Base-by-base conservation (phyloP, 495 filamentous ascomycete genomes). In the Trichoderma parareesei region DNA sequence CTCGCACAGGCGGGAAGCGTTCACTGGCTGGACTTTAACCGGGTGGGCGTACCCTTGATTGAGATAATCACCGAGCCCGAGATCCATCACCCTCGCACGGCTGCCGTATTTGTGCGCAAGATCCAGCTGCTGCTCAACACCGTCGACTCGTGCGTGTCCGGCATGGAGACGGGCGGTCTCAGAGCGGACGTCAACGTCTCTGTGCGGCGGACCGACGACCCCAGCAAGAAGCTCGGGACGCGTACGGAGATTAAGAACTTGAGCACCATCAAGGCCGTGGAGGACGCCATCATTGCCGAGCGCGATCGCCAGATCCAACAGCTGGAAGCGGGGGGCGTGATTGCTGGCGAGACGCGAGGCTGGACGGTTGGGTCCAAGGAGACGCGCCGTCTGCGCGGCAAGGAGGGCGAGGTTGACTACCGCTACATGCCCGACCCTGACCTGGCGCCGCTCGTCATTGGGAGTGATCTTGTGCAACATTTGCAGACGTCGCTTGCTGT, bases 401-500 rank as follows among this genome's bases (percentile, higher is more conserved):
- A 98, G 75, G 94, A 98, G 71, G 95, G 94, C 48, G 93, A 97
- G 70, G 91, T 98, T 2, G 94, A 98, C 69, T 98, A 98, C 72
- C 82, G 94, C 55, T 98, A 98, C 73, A 98, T 98, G 95, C 94
- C 94, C 1, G 94, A 99, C 73, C 91, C 94, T 2, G 94, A 99
- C 74, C 77, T 99, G 10, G 83, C 82, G 0, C 90, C 95, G 0
- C 78, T 99, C 10, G 70, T 90, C 4, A 87, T 99, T 67, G 87
- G 85, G 13, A 68, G 82, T 48, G 87, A 90, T 55, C 77, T 97
- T 5, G 75, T 97, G 18, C 70, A 80, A 10, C 75, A 85, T 66
- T 77, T 98, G 10, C 73, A 70, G 8, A 67, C 75, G 4, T 85
- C 75, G 0, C 76, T 95, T 49, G 91, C 91, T 0, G 72, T 77